Evolutionary conservation across 768 basidiomycete genomes (phyloP).

Genomic region (Leccinum variicolor): DNA sequence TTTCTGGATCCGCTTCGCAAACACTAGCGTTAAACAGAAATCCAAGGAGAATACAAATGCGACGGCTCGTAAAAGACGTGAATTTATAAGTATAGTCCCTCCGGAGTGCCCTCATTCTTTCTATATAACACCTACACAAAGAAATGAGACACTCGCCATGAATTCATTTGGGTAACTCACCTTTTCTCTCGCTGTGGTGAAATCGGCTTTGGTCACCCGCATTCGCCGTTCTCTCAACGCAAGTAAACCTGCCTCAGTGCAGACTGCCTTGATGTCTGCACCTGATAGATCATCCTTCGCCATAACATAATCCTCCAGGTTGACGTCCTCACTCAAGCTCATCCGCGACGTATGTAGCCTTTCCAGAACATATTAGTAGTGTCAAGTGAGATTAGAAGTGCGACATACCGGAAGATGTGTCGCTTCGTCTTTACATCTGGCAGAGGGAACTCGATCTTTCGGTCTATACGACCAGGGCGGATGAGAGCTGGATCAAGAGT

Average conservation of each 20-base stretch:
- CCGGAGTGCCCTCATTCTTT: slow-evolving; percentile 97
- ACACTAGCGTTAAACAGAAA: background rate
- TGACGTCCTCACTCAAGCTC: slow-evolving; percentile 85
- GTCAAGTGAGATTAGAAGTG: background rate
- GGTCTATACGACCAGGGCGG: slow-evolving; percentile 96
- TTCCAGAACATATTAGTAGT: slow-evolving; percentile 6
- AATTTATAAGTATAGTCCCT: slow-evolving; percentile 75
- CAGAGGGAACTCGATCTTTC: slow-evolving; percentile 97
- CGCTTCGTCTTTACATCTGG: slow-evolving; percentile 99
- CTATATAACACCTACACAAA: slow-evolving; percentile 71
- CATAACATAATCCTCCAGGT: slow-evolving; percentile 92
- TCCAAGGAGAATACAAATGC: background rate
- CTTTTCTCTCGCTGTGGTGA: slow-evolving; percentile 91
- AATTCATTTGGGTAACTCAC: slow-evolving; percentile 37
- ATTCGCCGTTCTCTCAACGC: slow-evolving; percentile 93
- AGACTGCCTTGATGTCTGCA: slow-evolving; percentile 98
- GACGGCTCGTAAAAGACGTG: slow-evolving; percentile 6
- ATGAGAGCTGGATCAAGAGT: slow-evolving; percentile 97
- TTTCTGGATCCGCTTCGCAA: background rate
- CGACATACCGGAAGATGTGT: slow-evolving; percentile 85
- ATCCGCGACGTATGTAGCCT: slow-evolving; percentile 94
- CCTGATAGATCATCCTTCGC: slow-evolving; percentile 96
- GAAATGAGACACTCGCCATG: slow-evolving; percentile 9
- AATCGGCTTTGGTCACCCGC: slow-evolving; percentile 90
- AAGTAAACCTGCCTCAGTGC: slow-evolving; percentile 96